Evolutionary conservation across 2,329 filamentous ascomycete species (phyloP).

Genomic region (Aspergillus persii): DNA sequence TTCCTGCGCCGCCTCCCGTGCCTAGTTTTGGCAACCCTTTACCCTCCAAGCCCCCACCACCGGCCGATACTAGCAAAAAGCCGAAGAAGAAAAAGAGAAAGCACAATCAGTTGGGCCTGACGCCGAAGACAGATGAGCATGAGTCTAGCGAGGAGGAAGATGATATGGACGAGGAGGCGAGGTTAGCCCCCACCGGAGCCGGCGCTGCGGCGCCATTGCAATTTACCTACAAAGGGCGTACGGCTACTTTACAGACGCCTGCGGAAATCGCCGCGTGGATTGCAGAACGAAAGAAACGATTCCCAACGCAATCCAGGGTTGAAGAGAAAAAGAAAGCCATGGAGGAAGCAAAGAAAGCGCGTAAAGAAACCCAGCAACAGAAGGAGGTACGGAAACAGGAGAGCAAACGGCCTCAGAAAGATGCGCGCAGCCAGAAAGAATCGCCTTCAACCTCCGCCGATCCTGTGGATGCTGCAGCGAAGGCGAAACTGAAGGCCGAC

Average conservation of each 20-base stretch:
- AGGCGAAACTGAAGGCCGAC: slow-evolving; percentile 41
- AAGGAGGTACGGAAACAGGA: slow-evolving; percentile 40
- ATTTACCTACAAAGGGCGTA: slow-evolving; percentile 58
- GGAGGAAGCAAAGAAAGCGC: slow-evolving; percentile 59
- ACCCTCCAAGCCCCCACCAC: slow-evolving; percentile 42
- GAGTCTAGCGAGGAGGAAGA: slow-evolving; percentile 48
- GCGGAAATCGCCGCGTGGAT: slow-evolving; percentile 78
- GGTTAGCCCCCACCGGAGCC: slow-evolving; percentile 30
- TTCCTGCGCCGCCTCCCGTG: slow-evolving; percentile 43
- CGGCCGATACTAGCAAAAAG: slow-evolving; percentile 34
- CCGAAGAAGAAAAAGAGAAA: slow-evolving; percentile 44
- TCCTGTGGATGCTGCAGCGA: slow-evolving; percentile 33
- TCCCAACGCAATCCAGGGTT: slow-evolving; percentile 70
- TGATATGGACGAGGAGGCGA: slow-evolving; percentile 46
- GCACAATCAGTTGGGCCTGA: slow-evolving; percentile 49
- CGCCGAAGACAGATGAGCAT: slow-evolving; percentile 45
- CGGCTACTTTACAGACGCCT: slow-evolving; percentile 52
- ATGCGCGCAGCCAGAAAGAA: slow-evolving; percentile 27
- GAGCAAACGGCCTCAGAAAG: slow-evolving; percentile 30
- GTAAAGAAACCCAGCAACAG: slow-evolving; percentile 38
- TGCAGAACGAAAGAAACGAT: slow-evolving; percentile 74
- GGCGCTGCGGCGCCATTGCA: slow-evolving; percentile 34
- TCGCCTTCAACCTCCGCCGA: slow-evolving; percentile 22
- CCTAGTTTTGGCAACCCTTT: slow-evolving; percentile 46
- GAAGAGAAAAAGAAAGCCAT: slow-evolving; percentile 62